These are phyloP conservation scores for Eruca vesicaria DNA, from an alignment of 441 rosid species.

Conservation along the genomic window DNA sequence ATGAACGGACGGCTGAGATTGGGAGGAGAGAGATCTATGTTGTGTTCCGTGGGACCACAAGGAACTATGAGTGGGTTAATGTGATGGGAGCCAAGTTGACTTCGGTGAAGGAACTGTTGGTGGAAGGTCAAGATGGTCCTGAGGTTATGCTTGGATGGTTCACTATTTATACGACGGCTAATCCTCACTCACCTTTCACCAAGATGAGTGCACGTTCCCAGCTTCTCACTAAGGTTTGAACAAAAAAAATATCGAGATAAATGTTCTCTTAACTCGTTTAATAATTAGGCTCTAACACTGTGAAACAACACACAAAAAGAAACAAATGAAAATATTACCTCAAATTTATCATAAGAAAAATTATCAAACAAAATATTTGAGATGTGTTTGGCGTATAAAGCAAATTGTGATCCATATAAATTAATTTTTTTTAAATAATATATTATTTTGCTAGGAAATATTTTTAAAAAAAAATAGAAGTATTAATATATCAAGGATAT, in stretches of 20 bases:
- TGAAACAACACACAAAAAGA: background rate
- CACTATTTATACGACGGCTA: slow-evolving; percentile 56
- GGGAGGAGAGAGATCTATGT: slow-evolving; percentile 79
- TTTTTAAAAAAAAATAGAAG: background rate
- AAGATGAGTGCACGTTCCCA: slow-evolving; percentile 56
- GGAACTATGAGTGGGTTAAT: slow-evolving; percentile 77
- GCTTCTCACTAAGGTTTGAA: slow-evolving; percentile 40
- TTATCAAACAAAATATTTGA: background rate
- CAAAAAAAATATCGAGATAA: background rate
- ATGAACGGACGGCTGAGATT: slow-evolving; percentile 43
- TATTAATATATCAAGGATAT: background rate
- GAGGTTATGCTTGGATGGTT: slow-evolving; percentile 83
- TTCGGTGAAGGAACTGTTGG: slow-evolving; percentile 36
- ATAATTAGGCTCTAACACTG: background rate
- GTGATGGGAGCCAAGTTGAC: slow-evolving; percentile 54
- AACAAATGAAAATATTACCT: background rate
- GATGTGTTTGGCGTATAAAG: background rate
- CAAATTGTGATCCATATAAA: background rate
- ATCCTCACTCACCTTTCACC: slow-evolving; percentile 58
- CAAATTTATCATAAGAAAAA: background rate
- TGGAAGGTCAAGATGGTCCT: slow-evolving; percentile 36
- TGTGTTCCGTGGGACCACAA: slow-evolving; percentile 73
- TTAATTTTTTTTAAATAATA: background rate
- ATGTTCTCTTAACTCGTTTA: background rate
- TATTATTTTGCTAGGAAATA: background rate